Percentiles rank a stretch among this genome's conserved stretches.
These are phyloP conservation scores for Nemania sp. DNA, from an alignment of 2,329 filamentous ascomycete species.

Conservation along the genomic window DNA sequence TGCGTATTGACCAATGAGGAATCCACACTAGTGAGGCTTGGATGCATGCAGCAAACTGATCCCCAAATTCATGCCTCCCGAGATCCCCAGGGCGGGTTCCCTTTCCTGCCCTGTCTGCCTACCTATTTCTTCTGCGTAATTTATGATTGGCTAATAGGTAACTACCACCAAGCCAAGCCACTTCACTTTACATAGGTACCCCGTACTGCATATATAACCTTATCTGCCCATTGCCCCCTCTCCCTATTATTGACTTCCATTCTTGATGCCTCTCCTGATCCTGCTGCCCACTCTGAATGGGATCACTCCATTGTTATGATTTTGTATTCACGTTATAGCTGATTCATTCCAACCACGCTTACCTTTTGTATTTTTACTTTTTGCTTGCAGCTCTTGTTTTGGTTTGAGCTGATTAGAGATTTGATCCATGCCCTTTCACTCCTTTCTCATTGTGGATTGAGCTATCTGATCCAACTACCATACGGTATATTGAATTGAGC, in stretches of 20 bases:
- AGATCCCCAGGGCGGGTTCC: conserved; percentile 29
- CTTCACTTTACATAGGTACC: background rate
- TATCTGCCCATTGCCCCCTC: background rate
- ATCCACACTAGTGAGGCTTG: conserved; percentile 33
- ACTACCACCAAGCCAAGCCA: background rate
- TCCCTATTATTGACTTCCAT: background rate
- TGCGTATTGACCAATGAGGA: conserved; percentile 26
- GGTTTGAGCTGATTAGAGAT: background rate
- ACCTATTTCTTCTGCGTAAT: conserved; percentile 16
- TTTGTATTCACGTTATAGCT: background rate
- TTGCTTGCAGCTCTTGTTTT: background rate
- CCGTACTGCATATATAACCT: background rate
- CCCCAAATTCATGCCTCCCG: conserved; percentile 26
- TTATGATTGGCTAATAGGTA: conserved; percentile 35
- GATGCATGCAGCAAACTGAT: conserved; percentile 28
- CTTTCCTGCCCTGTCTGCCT: background rate
- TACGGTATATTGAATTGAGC: background rate
- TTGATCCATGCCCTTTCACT: background rate
- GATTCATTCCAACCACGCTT: background rate
- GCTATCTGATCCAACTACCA: background rate
- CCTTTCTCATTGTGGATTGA: background rate
- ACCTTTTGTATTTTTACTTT: too few relatives aligned
- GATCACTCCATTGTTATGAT: background rate
- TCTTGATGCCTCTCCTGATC: background rate
- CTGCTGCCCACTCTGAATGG: background rate